Percentiles rank a stretch among this genome's conserved stretches.
Evolutionary conservation across 2,329 filamentous ascomycete genomes (phyloP).

Genomic region (Cytospora chrysosperma): DNA sequence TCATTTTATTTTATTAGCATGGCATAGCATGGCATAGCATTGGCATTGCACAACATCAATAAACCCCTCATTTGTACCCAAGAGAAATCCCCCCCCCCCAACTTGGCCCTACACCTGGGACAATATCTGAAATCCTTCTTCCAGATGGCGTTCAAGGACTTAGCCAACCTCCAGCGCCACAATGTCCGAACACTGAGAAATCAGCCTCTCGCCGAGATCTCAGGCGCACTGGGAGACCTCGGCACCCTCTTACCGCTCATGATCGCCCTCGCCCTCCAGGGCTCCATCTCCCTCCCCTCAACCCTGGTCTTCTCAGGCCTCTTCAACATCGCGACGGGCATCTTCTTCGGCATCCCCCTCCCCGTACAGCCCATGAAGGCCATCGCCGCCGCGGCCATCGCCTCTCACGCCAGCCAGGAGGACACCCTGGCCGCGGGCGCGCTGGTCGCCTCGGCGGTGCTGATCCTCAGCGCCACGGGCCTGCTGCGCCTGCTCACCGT

Average conservation of each 20-base stretch:
- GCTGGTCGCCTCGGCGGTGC: conserved; percentile 70
- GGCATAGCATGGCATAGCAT: neutral
- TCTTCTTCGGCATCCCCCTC: conserved; percentile 81
- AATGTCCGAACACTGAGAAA: conserved; percentile 49
- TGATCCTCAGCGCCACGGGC: conserved; percentile 76
- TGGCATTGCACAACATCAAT: neutral
- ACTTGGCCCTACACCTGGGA: neutral
- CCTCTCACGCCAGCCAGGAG: conserved; percentile 61
- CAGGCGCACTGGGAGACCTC: conserved; percentile 82
- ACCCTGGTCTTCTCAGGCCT: conserved; percentile 87
- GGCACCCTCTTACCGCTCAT: conserved; percentile 88
- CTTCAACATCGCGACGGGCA: conserved; percentile 81
- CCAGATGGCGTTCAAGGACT: conserved; percentile 29
- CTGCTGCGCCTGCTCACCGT: conserved; percentile 71
- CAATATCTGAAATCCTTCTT: neutral
- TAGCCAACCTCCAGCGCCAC: conserved; percentile 41
- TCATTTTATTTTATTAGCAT: too few relatives aligned
- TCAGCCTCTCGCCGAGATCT: conserved; percentile 68
- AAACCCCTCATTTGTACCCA: neutral
- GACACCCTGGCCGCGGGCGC: conserved; percentile 82
- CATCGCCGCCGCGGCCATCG: conserved; percentile 86
- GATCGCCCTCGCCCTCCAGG: conserved; percentile 77
- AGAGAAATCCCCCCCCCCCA: neutral
- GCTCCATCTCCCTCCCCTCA: conserved; percentile 76
- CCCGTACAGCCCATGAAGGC: conserved; percentile 90